Evolutionary conservation across 2,329 filamentous ascomycete species (phyloP).

Genomic region (Penicillium sp.): DNA sequence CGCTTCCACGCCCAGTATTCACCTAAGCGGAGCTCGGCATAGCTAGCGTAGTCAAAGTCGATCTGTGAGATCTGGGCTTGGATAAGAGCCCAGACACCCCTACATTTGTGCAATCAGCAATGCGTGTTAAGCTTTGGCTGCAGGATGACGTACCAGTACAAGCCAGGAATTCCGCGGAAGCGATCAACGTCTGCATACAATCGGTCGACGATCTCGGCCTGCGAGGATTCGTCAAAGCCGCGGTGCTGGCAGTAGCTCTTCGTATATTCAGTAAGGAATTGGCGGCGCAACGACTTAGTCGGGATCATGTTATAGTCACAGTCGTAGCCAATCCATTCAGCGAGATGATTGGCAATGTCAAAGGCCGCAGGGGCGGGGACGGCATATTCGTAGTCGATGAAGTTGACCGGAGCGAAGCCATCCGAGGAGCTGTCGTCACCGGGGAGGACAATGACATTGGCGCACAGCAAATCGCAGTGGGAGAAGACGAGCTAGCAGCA

Average conservation of each 20-base stretch:
- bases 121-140: neutral
- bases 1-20: slow-evolving; percentile 93
- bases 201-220: slow-evolving; percentile 59
- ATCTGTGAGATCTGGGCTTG: slow-evolving; percentile 92
- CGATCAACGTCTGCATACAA: slow-evolving; percentile 76
- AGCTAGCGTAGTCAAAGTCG: slow-evolving; percentile 91
- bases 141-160: slow-evolving; percentile 53
- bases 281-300: slow-evolving; percentile 65
- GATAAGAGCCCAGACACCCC: slow-evolving; percentile 94
- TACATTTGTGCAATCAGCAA: slow-evolving; percentile 42
- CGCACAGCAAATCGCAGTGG: slow-evolving; percentile 92
- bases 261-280: slow-evolving; percentile 81
- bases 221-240: slow-evolving; percentile 35
- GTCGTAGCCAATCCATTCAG: slow-evolving; percentile 95
- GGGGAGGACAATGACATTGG: slow-evolving; percentile 83
- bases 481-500: slow-evolving; percentile 70
- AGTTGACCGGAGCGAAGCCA: slow-evolving; percentile 57
- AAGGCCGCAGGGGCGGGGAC: slow-evolving; percentile 91
- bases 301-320: slow-evolving; percentile 85
- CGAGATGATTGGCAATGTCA: slow-evolving; percentile 95
- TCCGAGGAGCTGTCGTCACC: slow-evolving; percentile 27
- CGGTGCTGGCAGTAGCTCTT: slow-evolving; percentile 59
- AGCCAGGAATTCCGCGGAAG: slow-evolving; percentile 83
- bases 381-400: slow-evolving; percentile 98
- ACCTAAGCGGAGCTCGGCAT: slow-evolving; percentile 76